Conservation (phyloP, 108 stramenopile species). For the Discostella pseudostelligera region DNA sequence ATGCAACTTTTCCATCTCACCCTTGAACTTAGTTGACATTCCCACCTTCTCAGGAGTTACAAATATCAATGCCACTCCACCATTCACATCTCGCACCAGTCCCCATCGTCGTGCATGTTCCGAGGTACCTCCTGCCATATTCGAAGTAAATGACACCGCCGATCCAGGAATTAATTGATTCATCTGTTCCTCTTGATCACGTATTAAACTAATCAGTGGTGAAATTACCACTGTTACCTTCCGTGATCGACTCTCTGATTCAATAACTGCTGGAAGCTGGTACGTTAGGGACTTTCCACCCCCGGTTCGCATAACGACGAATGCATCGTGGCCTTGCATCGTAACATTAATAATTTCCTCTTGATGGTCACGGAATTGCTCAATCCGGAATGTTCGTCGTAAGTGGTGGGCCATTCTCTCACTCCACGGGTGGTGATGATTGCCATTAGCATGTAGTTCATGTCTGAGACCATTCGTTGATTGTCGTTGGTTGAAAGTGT, state of each 20-base stretch:
- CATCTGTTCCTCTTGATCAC: slow-evolving; percentile 94
- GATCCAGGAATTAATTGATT: slow-evolving; percentile 54
- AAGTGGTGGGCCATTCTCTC: slow-evolving; percentile 43
- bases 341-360: slow-evolving; percentile 85
- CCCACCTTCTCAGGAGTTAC: slow-evolving; percentile 93
- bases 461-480: no score
- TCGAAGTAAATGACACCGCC: slow-evolving; percentile 70
- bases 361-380: slow-evolving; percentile 84
- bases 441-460: neutral
- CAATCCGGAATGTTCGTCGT: slow-evolving; percentile 61
- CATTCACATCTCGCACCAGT: slow-evolving; percentile 57
- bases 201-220: slow-evolving; percentile 90
- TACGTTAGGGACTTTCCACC: slow-evolving; percentile 93
- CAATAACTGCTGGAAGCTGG: slow-evolving; percentile 84
- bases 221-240: slow-evolving; percentile 85
- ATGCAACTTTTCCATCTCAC: slow-evolving; percentile 69
- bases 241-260: slow-evolving; percentile 19
- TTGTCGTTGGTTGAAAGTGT: neutral
- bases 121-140: slow-evolving; percentile 42
- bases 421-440: slow-evolving; percentile 39
- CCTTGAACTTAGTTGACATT: slow-evolving; percentile 50
- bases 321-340: slow-evolving; percentile 72
- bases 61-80: slow-evolving; percentile 80
- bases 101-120: slow-evolving; percentile 69
- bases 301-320: slow-evolving; percentile 93